Conservation (phyloP, 495 filamentous ascomycete genomes). For the Xylaria bambusicola region DNA sequence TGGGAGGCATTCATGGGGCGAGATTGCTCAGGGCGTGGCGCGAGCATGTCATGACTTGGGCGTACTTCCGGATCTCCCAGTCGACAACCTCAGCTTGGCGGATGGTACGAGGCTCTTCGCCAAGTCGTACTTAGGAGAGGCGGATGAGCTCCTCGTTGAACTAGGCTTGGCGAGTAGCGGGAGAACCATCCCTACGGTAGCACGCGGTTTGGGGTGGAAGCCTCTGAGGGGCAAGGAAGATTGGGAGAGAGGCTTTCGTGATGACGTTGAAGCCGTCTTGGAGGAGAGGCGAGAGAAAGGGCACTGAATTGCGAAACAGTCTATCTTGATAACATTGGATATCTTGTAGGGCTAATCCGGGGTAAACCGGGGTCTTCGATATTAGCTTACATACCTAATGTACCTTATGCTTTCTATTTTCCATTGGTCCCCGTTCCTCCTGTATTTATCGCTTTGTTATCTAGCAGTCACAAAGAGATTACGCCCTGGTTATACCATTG, state of each 20-base stretch:
- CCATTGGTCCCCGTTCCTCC: no score
- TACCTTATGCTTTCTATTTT: no score
- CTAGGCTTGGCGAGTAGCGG: slow-evolving; percentile 35
- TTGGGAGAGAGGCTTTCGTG: slow-evolving; percentile 25
- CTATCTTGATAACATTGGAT: neutral
- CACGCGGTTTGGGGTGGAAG: slow-evolving; percentile 43
- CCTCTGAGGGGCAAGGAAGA: slow-evolving; percentile 36
- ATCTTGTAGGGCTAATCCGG: no score
- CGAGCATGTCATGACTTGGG: slow-evolving; percentile 37
- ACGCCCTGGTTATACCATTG: no score
- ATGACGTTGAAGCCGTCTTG: slow-evolving; percentile 24
- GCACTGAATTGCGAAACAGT: neutral
- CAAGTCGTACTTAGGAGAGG: slow-evolving; percentile 14
- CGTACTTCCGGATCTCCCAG: slow-evolving; percentile 30
- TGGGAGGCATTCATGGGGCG: slow-evolving; percentile 43
- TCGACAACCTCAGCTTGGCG: slow-evolving; percentile 37
- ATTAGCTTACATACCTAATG: neutral
- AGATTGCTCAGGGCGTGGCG: slow-evolving; percentile 39
- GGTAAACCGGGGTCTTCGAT: no score
- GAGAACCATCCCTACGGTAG: slow-evolving; percentile 33
- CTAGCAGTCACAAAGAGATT: no score
- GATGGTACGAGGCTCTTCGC: slow-evolving; percentile 35
- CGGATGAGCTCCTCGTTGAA: slow-evolving; percentile 33
- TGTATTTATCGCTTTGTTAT: no score
- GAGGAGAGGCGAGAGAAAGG: slow-evolving; percentile 4